These are phyloP conservation scores for Suillus bovinus DNA, from an alignment of 768 basidiomycete genomes.

Conservation along the genomic window DNA sequence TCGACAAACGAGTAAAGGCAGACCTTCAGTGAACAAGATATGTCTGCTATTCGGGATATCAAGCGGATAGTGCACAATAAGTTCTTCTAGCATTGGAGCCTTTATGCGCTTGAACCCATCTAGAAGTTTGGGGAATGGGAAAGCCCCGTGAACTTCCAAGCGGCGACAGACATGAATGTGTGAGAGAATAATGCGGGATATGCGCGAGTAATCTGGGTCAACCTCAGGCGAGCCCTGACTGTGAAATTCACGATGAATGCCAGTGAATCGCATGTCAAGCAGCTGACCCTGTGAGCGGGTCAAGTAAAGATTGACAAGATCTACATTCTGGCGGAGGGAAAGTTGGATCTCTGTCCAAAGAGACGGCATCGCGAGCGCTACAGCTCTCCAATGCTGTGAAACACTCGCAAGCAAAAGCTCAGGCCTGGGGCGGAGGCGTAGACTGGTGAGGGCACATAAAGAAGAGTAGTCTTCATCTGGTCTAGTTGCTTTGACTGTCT, in stretches of 20 bases:
- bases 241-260: constrained; percentile 20
- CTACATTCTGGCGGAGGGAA: constrained; percentile 25
- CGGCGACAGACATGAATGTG: constrained; percentile 28
- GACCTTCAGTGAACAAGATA: constrained; percentile 6
- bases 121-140: constrained; percentile 25
- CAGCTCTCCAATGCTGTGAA: constrained; percentile 42
- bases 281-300: constrained; percentile 27
- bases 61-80: constrained; percentile 26
- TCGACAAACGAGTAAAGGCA: not conserved
- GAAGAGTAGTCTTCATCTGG: constrained; percentile 3
- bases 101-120: constrained; percentile 20
- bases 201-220: constrained; percentile 23
- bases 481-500: constrained; percentile 15
- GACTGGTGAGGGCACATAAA: constrained; percentile 5
- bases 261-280: constrained; percentile 21
- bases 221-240: constrained; percentile 18
- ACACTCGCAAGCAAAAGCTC: constrained; percentile 42
- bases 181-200: constrained; percentile 25
- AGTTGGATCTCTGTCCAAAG: constrained; percentile 40
- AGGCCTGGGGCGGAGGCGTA: constrained; percentile 13
- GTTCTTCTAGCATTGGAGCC: constrained; percentile 28
- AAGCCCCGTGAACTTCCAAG: constrained; percentile 28
- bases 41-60: constrained; percentile 4
- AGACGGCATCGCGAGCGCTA: constrained; percentile 37
- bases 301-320: constrained; percentile 29